phyloP scores from a whole-genome alignment of 2,329 filamentous ascomycete genomes.

The Davidsoniella virescens region DNA sequence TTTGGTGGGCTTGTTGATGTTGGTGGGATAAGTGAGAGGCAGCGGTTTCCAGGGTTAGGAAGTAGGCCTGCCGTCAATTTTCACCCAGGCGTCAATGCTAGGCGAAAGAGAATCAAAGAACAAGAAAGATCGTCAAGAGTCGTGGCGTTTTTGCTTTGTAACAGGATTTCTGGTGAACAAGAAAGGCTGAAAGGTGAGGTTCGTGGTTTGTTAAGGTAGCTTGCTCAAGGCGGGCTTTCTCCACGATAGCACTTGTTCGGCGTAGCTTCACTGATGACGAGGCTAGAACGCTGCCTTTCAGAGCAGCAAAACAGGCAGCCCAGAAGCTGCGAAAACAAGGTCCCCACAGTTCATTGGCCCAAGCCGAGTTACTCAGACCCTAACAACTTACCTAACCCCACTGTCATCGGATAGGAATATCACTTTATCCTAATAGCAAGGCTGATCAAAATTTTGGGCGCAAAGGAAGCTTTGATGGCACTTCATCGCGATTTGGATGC shows the following conservation, averaged over 20 bases:
- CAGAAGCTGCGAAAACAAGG: neutral
- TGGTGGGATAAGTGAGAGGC: slow-evolving; percentile 12
- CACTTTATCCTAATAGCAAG: neutral
- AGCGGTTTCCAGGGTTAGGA: neutral
- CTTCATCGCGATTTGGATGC: neutral
- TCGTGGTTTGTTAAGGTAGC: too few species aligned
- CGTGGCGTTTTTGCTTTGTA: too few species aligned
- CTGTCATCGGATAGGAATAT: neutral
- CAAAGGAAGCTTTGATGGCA: slow-evolving; percentile 1
- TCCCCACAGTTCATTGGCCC: too few species aligned
- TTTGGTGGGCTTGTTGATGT: neutral
- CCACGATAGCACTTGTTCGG: too few species aligned
- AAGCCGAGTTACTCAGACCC: too few species aligned
- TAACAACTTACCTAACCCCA: neutral
- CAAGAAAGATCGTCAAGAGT: neutral
- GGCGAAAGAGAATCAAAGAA: neutral
- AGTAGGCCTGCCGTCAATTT: neutral
- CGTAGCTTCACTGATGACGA: slow-evolving; percentile 33
- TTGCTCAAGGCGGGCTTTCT: too few species aligned
- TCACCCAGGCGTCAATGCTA: neutral
- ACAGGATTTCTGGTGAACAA: too few species aligned
- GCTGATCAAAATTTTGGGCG: neutral
- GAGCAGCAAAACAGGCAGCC: slow-evolving; percentile 5
- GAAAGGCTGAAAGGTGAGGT: too few species aligned
- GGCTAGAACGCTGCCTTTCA: slow-evolving; percentile 35